A percentile compares a stretch with the other conserved stretches of the same genome.
phyloP scores from a whole-genome alignment of 257 asterid species.

The Solanum tacnaense region DNA sequence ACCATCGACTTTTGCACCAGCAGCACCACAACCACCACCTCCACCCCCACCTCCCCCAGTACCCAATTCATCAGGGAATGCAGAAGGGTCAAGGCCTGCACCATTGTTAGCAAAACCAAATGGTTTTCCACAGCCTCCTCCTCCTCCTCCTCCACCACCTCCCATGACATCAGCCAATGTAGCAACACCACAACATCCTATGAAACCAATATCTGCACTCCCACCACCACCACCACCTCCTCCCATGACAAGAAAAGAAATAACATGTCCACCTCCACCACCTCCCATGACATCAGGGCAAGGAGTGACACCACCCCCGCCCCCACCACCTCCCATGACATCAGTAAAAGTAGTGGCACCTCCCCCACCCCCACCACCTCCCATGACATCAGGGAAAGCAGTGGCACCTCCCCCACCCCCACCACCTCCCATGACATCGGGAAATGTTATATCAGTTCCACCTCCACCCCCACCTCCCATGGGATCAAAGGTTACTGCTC shows the following conservation, averaged over 20 bases:
- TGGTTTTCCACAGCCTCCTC: constrained; percentile 17
- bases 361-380: constrained; percentile 26
- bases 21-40: constrained; percentile 9
- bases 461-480: constrained; percentile 14
- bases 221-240: constrained; percentile 12
- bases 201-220: constrained; percentile 8
- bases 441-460: constrained; percentile 5
- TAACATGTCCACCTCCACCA: constrained; percentile 7
- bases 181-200: constrained; percentile 2
- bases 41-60: constrained; percentile 21
- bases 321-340: constrained; percentile 10
- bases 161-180: not conserved
- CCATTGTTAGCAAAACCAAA: not conserved
- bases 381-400: not conserved
- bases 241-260: not conserved
- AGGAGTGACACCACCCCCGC: constrained; percentile 6
- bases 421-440: constrained; percentile 5
- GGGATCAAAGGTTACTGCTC: not conserved
- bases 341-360: not conserved
- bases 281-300: not conserved
- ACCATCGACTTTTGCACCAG: not conserved
- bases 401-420: constrained; percentile 22
- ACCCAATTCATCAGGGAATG: not conserved
- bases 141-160: constrained; percentile 23
- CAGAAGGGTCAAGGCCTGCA: not conserved